Base-by-base conservation (phyloP, 2,329 filamentous ascomycete genomes). In the Periglandula ipomoeae region DNA sequence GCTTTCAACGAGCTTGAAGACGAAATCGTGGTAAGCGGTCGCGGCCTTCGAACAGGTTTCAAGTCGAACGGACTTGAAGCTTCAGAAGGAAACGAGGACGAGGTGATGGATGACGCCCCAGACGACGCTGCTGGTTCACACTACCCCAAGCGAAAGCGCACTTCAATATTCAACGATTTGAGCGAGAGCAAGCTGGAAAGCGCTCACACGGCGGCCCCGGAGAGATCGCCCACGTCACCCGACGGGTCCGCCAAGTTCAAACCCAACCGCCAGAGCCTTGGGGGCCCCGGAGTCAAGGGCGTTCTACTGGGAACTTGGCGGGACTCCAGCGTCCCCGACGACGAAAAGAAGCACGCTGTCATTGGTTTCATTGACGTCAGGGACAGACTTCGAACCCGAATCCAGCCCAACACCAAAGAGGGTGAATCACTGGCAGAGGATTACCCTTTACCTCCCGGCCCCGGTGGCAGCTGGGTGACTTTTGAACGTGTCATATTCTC, bases 391-490 rank as follows among this genome's bases (percentile, higher is more conserved):
- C 76, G 80, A 23, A 82, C 79, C 2, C 72, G 78, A 6, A 75
- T 82, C 34, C 75, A 79, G 55, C 65, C 68, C 0, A 65, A 67
- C 44, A 78, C 72, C 40, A 70, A 73, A 20, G 58, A 64, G 2
- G 76, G 76, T 11, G 69, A 75, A 10, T 57, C 66, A 2, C 66
- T 82, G 24, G 65, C 70, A 5, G 59, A 67, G 37, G 65, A 70
- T 24, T 70, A 70, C 58, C 66, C 76, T 27, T 57, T 79, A 4
- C 79, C 78, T 1, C 72, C 76, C 2, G 79, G 78, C 0, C 76
- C 78, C 1, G 79, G 79, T 20, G 79, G 77, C 47, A 81, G 78
- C 59, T 83, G 79, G 79, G 78, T 82, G 22, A 82, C 78, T 0
- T 82, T 82, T 55, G 75, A 81, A 50, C 70, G 76, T 19, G 71